Evolutionary conservation across 73 alveolate genomes (phyloP).

Genomic region (Breviolum minutum): DNA sequence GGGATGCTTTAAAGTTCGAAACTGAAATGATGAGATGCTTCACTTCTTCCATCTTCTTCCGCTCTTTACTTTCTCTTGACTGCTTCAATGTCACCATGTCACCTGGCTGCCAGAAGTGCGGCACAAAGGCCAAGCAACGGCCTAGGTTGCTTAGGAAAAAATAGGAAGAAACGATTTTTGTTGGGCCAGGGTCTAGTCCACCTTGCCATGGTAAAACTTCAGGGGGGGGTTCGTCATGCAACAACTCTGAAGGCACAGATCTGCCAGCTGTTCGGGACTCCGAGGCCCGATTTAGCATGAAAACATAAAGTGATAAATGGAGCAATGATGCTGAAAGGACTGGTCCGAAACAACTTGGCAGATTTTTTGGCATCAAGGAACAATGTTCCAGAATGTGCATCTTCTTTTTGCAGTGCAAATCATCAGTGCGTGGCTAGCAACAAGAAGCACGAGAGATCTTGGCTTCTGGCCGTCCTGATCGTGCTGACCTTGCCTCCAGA

Average conservation of each 20-base stretch:
- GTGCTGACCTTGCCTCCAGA: constrained; percentile 39
- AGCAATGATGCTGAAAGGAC: too few species aligned
- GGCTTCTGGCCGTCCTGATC: constrained; percentile 14
- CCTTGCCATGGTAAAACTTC: not conserved
- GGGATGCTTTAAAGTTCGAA: not conserved
- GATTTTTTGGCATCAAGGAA: too few species aligned
- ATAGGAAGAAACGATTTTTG: not conserved
- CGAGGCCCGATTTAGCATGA: too few species aligned
- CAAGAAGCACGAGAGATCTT: too few species aligned
- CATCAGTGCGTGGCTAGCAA: too few species aligned
- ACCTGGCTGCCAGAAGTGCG: constrained; percentile 44
- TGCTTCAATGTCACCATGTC: too few species aligned
- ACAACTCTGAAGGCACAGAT: not conserved
- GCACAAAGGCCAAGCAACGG: constrained; percentile 50
- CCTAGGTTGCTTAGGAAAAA: not conserved
- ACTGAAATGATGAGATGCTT: not conserved
- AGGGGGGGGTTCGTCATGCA: not conserved
- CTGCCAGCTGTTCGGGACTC: not conserved
- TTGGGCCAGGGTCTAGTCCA: not conserved
- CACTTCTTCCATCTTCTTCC: not conserved
- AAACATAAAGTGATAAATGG: too few species aligned
- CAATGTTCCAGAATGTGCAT: not conserved
- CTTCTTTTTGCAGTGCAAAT: not conserved
- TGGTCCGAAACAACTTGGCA: too few species aligned
- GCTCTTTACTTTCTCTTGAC: too few species aligned